These are phyloP conservation scores for Phallus indusiatus DNA, from an alignment of 768 basidiomycete genomes.

Conservation along the genomic window DNA sequence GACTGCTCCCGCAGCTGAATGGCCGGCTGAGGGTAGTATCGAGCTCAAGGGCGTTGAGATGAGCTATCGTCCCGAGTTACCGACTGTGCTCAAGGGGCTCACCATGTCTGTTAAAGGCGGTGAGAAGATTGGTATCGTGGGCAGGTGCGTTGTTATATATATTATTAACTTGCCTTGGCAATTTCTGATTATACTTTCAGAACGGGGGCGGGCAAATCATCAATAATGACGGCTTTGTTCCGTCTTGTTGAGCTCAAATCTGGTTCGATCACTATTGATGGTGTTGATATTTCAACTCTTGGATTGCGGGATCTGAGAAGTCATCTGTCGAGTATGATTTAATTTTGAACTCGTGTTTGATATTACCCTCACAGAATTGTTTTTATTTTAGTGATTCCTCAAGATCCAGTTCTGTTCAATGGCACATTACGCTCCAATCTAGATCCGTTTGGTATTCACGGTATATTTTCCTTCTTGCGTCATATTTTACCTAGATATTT, in stretches of 20 bases:
- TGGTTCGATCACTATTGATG: constrained; percentile 74
- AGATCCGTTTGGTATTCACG: constrained; percentile 73
- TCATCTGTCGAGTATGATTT: constrained; percentile 38
- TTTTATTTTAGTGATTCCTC: constrained; percentile 49
- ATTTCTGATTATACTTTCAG: constrained; percentile 13
- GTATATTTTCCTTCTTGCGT: not conserved
- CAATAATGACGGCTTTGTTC: constrained; percentile 82
- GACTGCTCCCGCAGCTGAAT: constrained; percentile 46
- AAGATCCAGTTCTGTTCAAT: constrained; percentile 68
- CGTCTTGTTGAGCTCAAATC: constrained; percentile 66
- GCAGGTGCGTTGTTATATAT: constrained; percentile 29
- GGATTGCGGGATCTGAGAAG: constrained; percentile 67
- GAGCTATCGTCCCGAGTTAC: constrained; percentile 81
- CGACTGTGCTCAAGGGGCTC: constrained; percentile 76
- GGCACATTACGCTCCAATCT: constrained; percentile 81
- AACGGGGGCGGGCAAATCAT: constrained; percentile 85
- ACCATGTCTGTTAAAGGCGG: constrained; percentile 59
- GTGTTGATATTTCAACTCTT: constrained; percentile 71
- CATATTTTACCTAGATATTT: not conserved
- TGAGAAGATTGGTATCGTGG: constrained; percentile 91
- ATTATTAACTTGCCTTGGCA: not conserved
- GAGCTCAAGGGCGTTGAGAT: constrained; percentile 70
- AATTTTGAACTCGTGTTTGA: too few relatives aligned
- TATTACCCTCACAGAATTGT: too few relatives aligned
- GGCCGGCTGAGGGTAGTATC: constrained; percentile 70